A percentile compares a stretch with the other conserved stretches of the same genome.
phyloP scores from a whole-genome alignment of 768 basidiomycete species.

The Pulveroboletus sp. region DNA sequence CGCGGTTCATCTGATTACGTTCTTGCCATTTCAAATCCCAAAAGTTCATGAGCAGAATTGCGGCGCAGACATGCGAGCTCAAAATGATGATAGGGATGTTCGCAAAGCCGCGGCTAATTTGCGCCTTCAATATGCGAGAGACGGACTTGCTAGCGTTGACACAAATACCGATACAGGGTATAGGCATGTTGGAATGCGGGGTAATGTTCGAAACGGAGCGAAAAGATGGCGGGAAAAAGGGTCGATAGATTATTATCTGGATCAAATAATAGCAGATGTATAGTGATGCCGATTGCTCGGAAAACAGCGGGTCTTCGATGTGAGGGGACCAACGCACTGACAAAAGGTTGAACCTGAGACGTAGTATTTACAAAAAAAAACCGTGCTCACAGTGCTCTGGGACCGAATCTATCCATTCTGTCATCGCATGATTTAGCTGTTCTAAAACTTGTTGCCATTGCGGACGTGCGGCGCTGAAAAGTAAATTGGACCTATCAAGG shows the following conservation, averaged over 20 bases:
- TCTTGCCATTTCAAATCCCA: conserved; percentile 55
- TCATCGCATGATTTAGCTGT: conserved; percentile 65
- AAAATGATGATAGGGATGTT: conserved; percentile 43
- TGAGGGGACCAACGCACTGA: conserved; percentile 59
- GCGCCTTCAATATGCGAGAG: conserved; percentile 53
- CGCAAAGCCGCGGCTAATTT: conserved; percentile 43
- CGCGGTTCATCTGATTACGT: conserved; percentile 27
- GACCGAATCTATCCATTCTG: conserved; percentile 66
- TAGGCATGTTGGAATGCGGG: conserved; percentile 33
- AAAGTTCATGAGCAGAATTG: conserved; percentile 49
- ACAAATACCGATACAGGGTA: conserved; percentile 56
- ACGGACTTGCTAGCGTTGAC: conserved; percentile 58
- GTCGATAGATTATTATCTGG: conserved; percentile 66
- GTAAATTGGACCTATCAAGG: conserved; percentile 59
- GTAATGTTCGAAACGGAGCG: conserved; percentile 20
- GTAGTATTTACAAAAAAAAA: background rate
- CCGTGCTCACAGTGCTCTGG: conserved; percentile 58
- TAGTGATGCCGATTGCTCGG: conserved; percentile 55
- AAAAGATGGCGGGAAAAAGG: conserved; percentile 51
- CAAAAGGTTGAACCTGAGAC: background rate
- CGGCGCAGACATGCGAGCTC: conserved; percentile 48
- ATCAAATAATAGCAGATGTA: conserved; percentile 56
- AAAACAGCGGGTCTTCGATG: conserved; percentile 43
- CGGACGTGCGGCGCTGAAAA: conserved; percentile 48
- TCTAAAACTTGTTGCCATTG: conserved; percentile 58